Evolutionary conservation across 2,329 filamentous ascomycete species (phyloP), one percentile per base, ranked within the genome.

Genomic region (Diatrype stigma): DNA sequence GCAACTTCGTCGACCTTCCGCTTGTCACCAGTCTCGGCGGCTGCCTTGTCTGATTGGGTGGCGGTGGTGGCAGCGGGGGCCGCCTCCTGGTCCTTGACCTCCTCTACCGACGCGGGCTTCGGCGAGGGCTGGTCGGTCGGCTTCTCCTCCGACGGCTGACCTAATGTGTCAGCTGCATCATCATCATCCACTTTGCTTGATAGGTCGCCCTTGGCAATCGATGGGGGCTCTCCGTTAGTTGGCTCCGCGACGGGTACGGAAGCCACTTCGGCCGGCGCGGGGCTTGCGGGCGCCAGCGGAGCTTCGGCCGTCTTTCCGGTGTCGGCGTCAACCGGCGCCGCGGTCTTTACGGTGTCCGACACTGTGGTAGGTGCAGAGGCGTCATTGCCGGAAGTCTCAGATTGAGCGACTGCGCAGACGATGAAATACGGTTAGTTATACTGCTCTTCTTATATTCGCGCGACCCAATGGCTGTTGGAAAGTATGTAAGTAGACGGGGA

Each of bases 21-120:
- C 53, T 66, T 66, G 37, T 59, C 59, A 34, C 58, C 56, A 17
- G 53, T 51, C 35, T 44, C 49, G 16, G 37, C 34, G 21, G 53
- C 51, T 21, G 57, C 45, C 34, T 64, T 59, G 30, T 63, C 48
- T 16, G 56, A 42, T 4, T 54, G 55, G 5, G 55, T 44, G 30
- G 52, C 55, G 16, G 6, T 37, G 10, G 49, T 52, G 16, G 55
- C 53, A 2, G 55, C 45, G 26, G 46, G 23, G 14, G 55, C 45
- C 37, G 57, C 28, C 40, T 62, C 64, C 46, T 60, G 54, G 37
- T 67, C 63, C 12, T 23, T 53, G n/a, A 61, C 56, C 42, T 67
- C 63, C 53, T 67, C 62, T 37, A 66, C 50, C 12, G 61, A 56
- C 6, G 61, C 63, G 2, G 65, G 63, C 48, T 63, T 66, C 35